Percentiles rank a stretch among this genome's conserved stretches.
phyloP scores from a whole-genome alignment of 1,139 yeast species.

The Candida tetrigidarum region DNA sequence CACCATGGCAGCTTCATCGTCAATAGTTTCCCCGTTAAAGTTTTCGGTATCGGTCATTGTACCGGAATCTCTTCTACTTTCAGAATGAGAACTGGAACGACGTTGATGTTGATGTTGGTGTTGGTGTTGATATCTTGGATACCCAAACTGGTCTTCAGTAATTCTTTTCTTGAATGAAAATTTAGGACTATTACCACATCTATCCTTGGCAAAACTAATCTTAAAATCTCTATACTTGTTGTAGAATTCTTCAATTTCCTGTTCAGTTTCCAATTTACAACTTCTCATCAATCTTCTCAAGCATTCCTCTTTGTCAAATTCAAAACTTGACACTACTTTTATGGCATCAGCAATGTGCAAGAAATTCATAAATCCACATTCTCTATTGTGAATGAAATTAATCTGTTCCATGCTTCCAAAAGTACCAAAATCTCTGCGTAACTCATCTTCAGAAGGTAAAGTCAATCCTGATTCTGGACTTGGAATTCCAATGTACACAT shows the following conservation, averaged over 20 bases:
- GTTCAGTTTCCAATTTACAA: slow-evolving; percentile 22
- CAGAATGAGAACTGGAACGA: slow-evolving; percentile 1
- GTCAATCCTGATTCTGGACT: slow-evolving; percentile 21
- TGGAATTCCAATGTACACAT: slow-evolving; percentile 47
- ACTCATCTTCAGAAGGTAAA: slow-evolving; percentile 46
- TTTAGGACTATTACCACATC: slow-evolving; percentile 53
- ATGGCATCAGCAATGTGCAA: slow-evolving; percentile 45
- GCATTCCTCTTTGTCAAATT: slow-evolving; percentile 22
- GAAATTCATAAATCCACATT: slow-evolving; percentile 51
- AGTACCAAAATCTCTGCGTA: slow-evolving; percentile 40
- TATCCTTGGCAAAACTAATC: slow-evolving; percentile 51
- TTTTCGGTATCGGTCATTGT: slow-evolving; percentile 10
- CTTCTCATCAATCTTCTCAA: slow-evolving; percentile 12
- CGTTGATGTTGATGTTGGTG: too few species aligned
- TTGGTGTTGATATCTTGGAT: slow-evolving; percentile 18
- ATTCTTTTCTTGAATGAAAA: slow-evolving; percentile 42
- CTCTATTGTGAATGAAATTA: slow-evolving; percentile 48
- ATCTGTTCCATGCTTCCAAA: slow-evolving; percentile 53
- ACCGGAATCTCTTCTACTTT: neutral
- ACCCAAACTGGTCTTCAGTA: slow-evolving; percentile 8
- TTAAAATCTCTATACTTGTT: slow-evolving; percentile 42
- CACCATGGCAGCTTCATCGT: slow-evolving; percentile 51
- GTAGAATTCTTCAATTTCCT: slow-evolving; percentile 37
- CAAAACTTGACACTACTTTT: slow-evolving; percentile 38
- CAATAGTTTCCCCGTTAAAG: slow-evolving; percentile 27